Base-by-base conservation (phyloP, 1,284 basidiomycete genomes). In the Apiotrichum porosum region DNA sequence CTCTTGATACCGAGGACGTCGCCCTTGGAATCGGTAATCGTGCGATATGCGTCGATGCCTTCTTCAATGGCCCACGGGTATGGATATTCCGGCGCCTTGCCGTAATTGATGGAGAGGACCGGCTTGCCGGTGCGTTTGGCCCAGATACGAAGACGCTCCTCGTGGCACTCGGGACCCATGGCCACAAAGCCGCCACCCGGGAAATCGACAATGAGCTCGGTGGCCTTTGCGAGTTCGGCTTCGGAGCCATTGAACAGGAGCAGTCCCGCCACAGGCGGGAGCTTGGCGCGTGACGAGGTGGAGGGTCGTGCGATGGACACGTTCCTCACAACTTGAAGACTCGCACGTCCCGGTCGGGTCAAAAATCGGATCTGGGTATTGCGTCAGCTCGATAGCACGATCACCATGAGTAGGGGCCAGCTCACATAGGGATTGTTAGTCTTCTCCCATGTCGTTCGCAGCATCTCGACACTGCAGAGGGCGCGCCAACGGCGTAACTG, bases 171-270 rank as follows among this genome's bases (percentile, higher is more conserved):
- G 1, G 93, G 93, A 13, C 80, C 82, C 92, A 97, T 97, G 31
- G 88, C 88, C 43, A 97, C 85, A 71, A 97, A 97, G 0, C 94
- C 94, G 9, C 94, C 94, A 8, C 94, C 94, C 18, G 93, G 92
- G 55, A 90, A 85, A 68, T 98, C 94, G 22, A 95, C 75, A 38
- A 95, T 83, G 18, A 97, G 77, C 57, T 94, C 88, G 14, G 82
- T 86, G 4, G 83, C 77, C 35, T 79, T 76, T 26, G 77, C 76
- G 30, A 97, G 78, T 54, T 87, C 81, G 15, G 76, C 72, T 54
- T 84, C 83, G 10, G 82, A 79, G 6, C 82, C 83, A 40, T 83
- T 77, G 72, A 89, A 97, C 76, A 87, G 97, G 10, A 98, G 76
- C 76, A 85, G 85, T 0, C 81, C 84, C 31, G 83, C 85, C 56